Conservation (phyloP, 140 eudicot genomes). For the Senecio squalidus region DNA sequence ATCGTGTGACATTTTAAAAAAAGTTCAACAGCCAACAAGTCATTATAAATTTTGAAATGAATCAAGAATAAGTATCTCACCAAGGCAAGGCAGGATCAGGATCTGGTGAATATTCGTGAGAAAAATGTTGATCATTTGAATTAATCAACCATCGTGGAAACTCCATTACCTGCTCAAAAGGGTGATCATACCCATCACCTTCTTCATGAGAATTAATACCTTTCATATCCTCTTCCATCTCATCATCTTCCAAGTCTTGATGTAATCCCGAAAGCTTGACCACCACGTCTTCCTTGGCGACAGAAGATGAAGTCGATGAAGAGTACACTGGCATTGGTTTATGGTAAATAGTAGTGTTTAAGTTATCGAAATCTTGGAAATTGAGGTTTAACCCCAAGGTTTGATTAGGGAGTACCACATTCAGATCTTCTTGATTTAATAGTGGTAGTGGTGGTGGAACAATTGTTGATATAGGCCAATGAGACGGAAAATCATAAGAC, state of each 20-base stretch:
- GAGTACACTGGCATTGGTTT: conserved; percentile 32
- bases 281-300: conserved; percentile 32
- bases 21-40: too few relatives aligned
- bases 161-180: conserved; percentile 73
- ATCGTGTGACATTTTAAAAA: too few relatives aligned
- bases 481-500: conserved; percentile 25
- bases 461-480: conserved; percentile 40
- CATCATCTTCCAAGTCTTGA: not conserved
- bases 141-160: conserved; percentile 73
- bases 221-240: conserved; percentile 10
- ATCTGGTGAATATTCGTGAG: conserved; percentile 53
- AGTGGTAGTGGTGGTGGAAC: conserved; percentile 33
- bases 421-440: conserved; percentile 26
- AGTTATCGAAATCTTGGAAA: conserved; percentile 57
- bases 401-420: conserved; percentile 75
- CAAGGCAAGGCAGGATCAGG: conserved; percentile 78
- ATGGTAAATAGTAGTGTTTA: conserved; percentile 39
- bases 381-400: conserved; percentile 82
- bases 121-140: conserved; percentile 54
- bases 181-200: conserved; percentile 33
- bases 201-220: conserved; percentile 13
- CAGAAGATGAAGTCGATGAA: conserved; percentile 25
- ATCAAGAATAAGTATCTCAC: conserved; percentile 32
- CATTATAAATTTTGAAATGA: not conserved
- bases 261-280: conserved; percentile 16